Percentiles rank a stretch among this genome's conserved stretches.
Evolutionary conservation across 805 yeast species (phyloP).

Genomic region (Hanseniaspora taiwanica): DNA sequence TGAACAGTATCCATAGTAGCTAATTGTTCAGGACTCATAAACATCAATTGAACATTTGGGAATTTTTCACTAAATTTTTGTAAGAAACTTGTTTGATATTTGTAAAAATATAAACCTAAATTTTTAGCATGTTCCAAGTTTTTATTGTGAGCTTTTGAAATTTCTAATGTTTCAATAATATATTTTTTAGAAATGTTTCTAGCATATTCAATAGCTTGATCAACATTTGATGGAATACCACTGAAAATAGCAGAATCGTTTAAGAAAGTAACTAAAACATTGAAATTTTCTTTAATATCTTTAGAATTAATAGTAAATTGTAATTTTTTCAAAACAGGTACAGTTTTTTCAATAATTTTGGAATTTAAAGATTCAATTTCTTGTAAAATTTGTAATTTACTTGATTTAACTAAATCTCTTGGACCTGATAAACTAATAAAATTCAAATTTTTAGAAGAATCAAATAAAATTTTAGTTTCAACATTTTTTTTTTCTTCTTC

Average conservation of each 20-base stretch:
- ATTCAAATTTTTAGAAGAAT: no score
- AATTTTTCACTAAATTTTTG: conserved; percentile 11
- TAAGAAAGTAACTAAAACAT: conserved; percentile 49
- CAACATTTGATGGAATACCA: conserved; percentile 48
- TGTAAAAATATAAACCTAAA: conserved; percentile 52
- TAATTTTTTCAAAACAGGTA: conserved; percentile 50
- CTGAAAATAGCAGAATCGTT: conserved; percentile 38
- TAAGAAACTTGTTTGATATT: conserved; percentile 31
- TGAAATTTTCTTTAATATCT: conserved; percentile 33
- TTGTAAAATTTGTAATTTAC: conserved; percentile 37
- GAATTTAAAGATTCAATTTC: conserved; percentile 32
- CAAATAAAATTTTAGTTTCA: conserved; percentile 12
- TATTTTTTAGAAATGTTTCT: conserved; percentile 45
- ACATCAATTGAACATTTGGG: conserved; percentile 32
- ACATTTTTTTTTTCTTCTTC: no score
- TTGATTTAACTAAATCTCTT: conserved; percentile 46
- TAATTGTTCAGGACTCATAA: conserved; percentile 35
- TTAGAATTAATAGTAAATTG: conserved; percentile 56
- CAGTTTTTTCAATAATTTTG: conserved; percentile 38
- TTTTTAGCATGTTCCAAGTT: conserved; percentile 63
- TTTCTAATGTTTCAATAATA: conserved; percentile 57
- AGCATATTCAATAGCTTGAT: conserved; percentile 50
- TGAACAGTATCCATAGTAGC: conserved; percentile 35
- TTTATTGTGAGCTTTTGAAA: conserved; percentile 82
- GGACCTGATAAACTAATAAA: conserved; percentile 53